These are phyloP conservation scores for Lactifluus echinatus DNA, from an alignment of 768 basidiomycete genomes.

Conservation along the genomic window DNA sequence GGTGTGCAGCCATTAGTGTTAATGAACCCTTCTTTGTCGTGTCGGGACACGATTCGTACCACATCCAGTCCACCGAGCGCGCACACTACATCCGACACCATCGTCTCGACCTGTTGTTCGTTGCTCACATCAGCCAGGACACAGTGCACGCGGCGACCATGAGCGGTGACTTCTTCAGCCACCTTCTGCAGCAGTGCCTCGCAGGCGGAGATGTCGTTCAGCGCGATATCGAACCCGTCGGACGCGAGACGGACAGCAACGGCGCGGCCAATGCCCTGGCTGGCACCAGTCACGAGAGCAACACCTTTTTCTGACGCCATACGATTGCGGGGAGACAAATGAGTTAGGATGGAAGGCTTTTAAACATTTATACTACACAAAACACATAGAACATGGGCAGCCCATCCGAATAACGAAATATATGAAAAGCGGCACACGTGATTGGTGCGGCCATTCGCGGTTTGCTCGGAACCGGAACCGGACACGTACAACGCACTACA, in stretches of 20 bases:
- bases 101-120: constrained; percentile 21
- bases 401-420: too few species aligned
- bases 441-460: neutral
- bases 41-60: constrained; percentile 18
- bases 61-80: constrained; percentile 27
- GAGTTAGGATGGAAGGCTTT: too few species aligned
- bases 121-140: constrained; percentile 14
- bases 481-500: too few species aligned
- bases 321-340: neutral
- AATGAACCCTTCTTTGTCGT: neutral
- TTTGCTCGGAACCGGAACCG: too few species aligned
- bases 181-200: constrained; percentile 24
- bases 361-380: neutral
- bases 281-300: constrained; percentile 8
- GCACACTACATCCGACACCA: constrained; percentile 22
- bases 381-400: too few species aligned
- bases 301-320: neutral
- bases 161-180: constrained; percentile 18
- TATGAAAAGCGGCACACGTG: neutral
- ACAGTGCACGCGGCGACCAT: constrained; percentile 20
- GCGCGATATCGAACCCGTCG: constrained; percentile 28
- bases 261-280: constrained; percentile 24
- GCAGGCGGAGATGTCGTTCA: constrained; percentile 28
- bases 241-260: constrained; percentile 30
- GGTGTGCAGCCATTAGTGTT: neutral